A percentile compares a stretch with the other conserved stretches of the same genome.
Evolutionary conservation across 495 filamentous ascomycete genomes (phyloP).

Genomic region (Echria macrotheca): DNA sequence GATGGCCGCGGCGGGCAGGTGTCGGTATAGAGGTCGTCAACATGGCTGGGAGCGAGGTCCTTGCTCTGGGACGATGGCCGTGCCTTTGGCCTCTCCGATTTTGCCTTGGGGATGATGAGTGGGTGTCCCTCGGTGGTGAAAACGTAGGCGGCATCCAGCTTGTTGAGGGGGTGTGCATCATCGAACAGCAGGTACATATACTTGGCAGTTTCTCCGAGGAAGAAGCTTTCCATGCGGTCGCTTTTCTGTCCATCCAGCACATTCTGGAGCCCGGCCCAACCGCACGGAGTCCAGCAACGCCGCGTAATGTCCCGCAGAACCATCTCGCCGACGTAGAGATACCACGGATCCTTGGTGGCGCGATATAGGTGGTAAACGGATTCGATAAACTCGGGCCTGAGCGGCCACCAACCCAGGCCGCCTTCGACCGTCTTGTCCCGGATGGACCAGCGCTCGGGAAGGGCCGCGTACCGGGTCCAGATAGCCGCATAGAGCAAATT

Average conservation of each 20-base stretch:
- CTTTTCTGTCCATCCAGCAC: slow-evolving; percentile 82
- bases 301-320: slow-evolving; percentile 79
- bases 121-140: slow-evolving; percentile 97
- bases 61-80: slow-evolving; percentile 14
- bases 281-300: slow-evolving; percentile 88
- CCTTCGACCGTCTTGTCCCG: slow-evolving; percentile 79
- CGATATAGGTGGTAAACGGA: slow-evolving; percentile 89
- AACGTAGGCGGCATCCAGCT: slow-evolving; percentile 77
- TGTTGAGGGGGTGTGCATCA: slow-evolving; percentile 78
- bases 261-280: slow-evolving; percentile 93
- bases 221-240: slow-evolving; percentile 99
- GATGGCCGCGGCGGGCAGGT: slow-evolving; percentile 58
- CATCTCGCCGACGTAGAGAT: slow-evolving; percentile 94
- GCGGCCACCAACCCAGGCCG: slow-evolving; percentile 88
- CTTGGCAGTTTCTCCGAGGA: slow-evolving; percentile 91
- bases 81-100: slow-evolving; percentile 9
- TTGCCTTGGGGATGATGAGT: slow-evolving; percentile 65
- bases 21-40: slow-evolving; percentile 38
- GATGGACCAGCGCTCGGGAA: slow-evolving; percentile 91
- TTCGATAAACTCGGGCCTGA: slow-evolving; percentile 93
- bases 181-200: slow-evolving; percentile 91
- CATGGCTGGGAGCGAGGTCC: slow-evolving; percentile 25
- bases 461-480: slow-evolving; percentile 87
- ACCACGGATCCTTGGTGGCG: slow-evolving; percentile 94
- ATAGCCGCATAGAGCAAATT: slow-evolving; percentile 86